Conservation (phyloP, 768 basidiomycete genomes). For the Pleurotus sapidus region DNA sequence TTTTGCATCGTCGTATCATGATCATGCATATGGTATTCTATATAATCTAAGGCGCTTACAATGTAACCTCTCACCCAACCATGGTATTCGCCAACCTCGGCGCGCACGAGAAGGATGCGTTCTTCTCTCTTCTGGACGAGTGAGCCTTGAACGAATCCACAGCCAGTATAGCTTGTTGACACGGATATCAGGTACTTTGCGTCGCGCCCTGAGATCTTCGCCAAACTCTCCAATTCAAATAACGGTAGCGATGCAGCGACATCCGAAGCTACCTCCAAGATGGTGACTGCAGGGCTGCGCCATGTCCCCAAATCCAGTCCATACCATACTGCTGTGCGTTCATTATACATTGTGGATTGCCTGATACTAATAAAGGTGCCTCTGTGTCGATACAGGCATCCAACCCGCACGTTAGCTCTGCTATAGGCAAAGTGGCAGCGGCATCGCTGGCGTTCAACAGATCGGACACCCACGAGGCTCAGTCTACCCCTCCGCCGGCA, state of each 20-base stretch:
- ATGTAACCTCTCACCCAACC: too few relatives aligned
- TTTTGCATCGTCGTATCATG: too few relatives aligned
- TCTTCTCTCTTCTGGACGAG: constrained; percentile 82
- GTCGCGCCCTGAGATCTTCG: constrained; percentile 65
- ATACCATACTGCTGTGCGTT: constrained; percentile 32
- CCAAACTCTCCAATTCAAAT: constrained; percentile 18
- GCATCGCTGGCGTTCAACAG: constrained; percentile 42
- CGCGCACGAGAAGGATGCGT: constrained; percentile 72
- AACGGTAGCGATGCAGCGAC: constrained; percentile 16
- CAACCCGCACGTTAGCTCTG: constrained; percentile 36
- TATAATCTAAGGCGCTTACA: too few relatives aligned
- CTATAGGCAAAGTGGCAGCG: constrained; percentile 56
- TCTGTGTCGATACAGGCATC: constrained; percentile 22
- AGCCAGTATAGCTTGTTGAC: background rate
- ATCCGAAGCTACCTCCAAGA: constrained; percentile 12
- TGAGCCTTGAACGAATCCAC: constrained; percentile 27
- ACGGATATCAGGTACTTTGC: constrained; percentile 62
- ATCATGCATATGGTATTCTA: too few relatives aligned
- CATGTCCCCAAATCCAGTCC: constrained; percentile 30
- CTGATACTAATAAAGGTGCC: background rate
- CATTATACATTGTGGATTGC: background rate
- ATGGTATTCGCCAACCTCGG: constrained; percentile 77
- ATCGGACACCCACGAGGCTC: constrained; percentile 21
- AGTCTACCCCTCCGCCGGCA: constrained; percentile 20
- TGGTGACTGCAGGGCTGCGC: constrained; percentile 20